Evolutionary conservation across 306 rosid species (phyloP).

Genomic region (Acacia melanoxylon): DNA sequence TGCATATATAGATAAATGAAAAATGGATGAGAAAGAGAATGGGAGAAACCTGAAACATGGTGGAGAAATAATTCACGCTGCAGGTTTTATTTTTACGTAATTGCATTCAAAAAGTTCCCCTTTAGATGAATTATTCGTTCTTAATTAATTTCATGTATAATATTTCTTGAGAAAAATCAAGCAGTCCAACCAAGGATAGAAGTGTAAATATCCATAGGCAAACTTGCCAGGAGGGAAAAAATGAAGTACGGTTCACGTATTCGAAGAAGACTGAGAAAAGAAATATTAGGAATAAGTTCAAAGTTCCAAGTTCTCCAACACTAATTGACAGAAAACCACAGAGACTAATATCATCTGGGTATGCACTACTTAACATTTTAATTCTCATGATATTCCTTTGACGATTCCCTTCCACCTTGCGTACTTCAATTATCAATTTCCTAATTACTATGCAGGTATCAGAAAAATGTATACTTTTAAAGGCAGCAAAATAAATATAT

Average conservation of each 20-base stretch:
- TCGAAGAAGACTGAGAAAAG: not conserved
- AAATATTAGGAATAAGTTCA: conserved; percentile 4
- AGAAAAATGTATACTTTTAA: not conserved
- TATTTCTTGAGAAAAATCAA: not conserved
- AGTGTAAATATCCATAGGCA: not conserved
- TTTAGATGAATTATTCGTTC: no score
- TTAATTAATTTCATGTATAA: no score
- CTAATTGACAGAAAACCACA: not conserved
- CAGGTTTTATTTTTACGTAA: no score
- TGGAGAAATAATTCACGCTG: not conserved
- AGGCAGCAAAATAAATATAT: not conserved
- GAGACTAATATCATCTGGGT: not conserved
- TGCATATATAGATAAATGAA: no score
- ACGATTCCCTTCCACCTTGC: not conserved
- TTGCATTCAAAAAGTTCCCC: no score
- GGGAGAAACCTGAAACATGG: not conserved
- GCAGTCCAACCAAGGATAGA: not conserved
- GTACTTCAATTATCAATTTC: not conserved
- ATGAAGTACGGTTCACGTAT: not conserved
- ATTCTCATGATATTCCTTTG: not conserved
- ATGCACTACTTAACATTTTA: not conserved
- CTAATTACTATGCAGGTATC: not conserved
- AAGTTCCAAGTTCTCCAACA: not conserved
- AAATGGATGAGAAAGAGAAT: not conserved
- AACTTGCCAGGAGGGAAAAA: not conserved